Conservation (phyloP, 2,329 filamentous ascomycete species). For the Teratosphaeria destructans region DNA sequence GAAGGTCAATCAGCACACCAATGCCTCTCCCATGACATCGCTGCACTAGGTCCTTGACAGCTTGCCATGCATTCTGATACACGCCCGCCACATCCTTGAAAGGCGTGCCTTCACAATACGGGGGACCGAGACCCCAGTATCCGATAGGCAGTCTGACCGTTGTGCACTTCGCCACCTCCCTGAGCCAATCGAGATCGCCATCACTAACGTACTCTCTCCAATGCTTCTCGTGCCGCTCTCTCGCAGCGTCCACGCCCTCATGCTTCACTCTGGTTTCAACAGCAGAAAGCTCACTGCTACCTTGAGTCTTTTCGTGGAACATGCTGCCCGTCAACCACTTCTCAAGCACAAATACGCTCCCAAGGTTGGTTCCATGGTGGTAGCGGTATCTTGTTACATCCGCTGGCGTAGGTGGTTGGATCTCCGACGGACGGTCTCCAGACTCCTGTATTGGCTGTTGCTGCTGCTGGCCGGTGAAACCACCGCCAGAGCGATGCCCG, state of each 20-base stretch:
- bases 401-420: conserved; percentile 28
- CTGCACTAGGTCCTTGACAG: conserved; percentile 37
- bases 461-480: conserved; percentile 12
- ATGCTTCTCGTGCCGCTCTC: conserved; percentile 42
- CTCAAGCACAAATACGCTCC: conserved; percentile 50
- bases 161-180: conserved; percentile 43
- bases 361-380: conserved; percentile 50
- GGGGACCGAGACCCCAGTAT: conserved; percentile 46
- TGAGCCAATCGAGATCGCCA: conserved; percentile 44
- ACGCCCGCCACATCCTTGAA: conserved; percentile 41
- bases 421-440: conserved; percentile 16
- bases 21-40: conserved; percentile 40
- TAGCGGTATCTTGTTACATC: conserved; percentile 47
- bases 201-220: conserved; percentile 44
- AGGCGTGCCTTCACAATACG: conserved; percentile 41
- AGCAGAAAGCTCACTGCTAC: conserved; percentile 43
- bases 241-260: conserved; percentile 39
- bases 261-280: conserved; percentile 38
- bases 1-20: conserved; percentile 48
- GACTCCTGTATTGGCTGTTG: conserved; percentile 6
- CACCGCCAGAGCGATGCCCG: conserved; percentile 9
- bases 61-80: conserved; percentile 45
- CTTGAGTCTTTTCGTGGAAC: conserved; percentile 34
- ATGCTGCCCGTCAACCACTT: conserved; percentile 45
- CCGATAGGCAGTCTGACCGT: conserved; percentile 51